These are phyloP conservation scores for Delonix regia DNA, from an alignment of 306 rosid species.

Conservation along the genomic window DNA sequence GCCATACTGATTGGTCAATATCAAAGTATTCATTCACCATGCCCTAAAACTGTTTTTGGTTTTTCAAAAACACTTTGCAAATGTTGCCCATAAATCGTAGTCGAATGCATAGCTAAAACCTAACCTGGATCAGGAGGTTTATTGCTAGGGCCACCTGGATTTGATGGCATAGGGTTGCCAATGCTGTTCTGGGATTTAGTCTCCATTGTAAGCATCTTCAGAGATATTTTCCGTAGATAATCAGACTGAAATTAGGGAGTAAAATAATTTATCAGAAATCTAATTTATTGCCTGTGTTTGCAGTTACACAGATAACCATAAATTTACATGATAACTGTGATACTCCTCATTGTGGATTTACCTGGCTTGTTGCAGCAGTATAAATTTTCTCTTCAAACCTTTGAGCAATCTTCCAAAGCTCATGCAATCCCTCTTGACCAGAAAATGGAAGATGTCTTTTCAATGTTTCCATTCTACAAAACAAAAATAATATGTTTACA, in stretches of 20 bases:
- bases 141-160: too few relatives aligned
- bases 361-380: constrained; percentile 50
- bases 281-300: too few relatives aligned
- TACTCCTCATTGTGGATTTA: constrained; percentile 12
- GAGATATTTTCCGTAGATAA: constrained; percentile 8
- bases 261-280: too few relatives aligned
- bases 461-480: too few relatives aligned
- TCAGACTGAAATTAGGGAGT: constrained; percentile 3
- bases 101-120: constrained; percentile 12
- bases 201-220: constrained; percentile 32
- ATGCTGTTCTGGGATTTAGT: constrained; percentile 40
- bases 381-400: constrained; percentile 59
- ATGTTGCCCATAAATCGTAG: background rate
- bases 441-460: constrained; percentile 36
- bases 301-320: background rate
- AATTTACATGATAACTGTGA: background rate
- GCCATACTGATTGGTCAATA: background rate
- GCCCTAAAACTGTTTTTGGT: constrained; percentile 1
- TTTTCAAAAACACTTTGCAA: constrained; percentile 23
- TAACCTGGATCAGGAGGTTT: too few relatives aligned
- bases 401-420: constrained; percentile 47
- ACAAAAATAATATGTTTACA: too few relatives aligned
- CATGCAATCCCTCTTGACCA: constrained; percentile 51
- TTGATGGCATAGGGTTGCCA: constrained; percentile 33
- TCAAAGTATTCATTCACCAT: background rate